These are phyloP conservation scores for Meyerozyma elateridarum DNA, from an alignment of 1,139 yeast species.

Conservation along the genomic window DNA sequence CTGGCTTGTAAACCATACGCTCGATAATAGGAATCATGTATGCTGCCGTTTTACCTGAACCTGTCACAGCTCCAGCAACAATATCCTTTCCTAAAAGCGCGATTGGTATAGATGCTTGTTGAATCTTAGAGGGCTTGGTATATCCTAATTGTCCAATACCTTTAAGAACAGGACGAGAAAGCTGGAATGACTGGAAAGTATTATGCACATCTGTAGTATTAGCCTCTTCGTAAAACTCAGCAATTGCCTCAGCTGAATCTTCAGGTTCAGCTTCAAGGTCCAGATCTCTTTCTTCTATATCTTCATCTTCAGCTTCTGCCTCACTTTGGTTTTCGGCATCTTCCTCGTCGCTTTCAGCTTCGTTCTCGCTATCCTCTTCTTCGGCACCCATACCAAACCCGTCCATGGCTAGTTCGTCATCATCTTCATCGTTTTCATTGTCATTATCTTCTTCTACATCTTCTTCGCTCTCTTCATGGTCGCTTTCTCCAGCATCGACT, in stretches of 20 bases:
- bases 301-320: constrained; percentile 24
- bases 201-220: constrained; percentile 36
- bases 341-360: constrained; percentile 18
- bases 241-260: constrained; percentile 70
- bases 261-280: constrained; percentile 37
- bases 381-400: constrained; percentile 69
- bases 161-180: constrained; percentile 85
- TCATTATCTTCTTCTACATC: constrained; percentile 23
- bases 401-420: constrained; percentile 60
- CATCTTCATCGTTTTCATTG: constrained; percentile 30
- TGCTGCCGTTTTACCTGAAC: constrained; percentile 99
- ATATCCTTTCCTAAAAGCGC: constrained; percentile 90
- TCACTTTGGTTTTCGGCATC: constrained; percentile 24
- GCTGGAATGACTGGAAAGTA: constrained; percentile 69
- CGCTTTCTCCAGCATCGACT: constrained; percentile 32
- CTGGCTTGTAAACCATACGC: constrained; percentile 83
- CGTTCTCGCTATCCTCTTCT: constrained; percentile 14
- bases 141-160: constrained; percentile 81
- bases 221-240: constrained; percentile 55
- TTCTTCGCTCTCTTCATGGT: constrained; percentile 21
- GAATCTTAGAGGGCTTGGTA: constrained; percentile 86
- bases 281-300: constrained; percentile 13
- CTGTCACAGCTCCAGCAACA: constrained; percentile 99
- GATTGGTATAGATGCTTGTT: constrained; percentile 87
- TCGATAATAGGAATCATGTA: constrained; percentile 94